phyloP scores from a whole-genome alignment of 192 early-diverging fungal species.

The Linnemannia zychae region DNA sequence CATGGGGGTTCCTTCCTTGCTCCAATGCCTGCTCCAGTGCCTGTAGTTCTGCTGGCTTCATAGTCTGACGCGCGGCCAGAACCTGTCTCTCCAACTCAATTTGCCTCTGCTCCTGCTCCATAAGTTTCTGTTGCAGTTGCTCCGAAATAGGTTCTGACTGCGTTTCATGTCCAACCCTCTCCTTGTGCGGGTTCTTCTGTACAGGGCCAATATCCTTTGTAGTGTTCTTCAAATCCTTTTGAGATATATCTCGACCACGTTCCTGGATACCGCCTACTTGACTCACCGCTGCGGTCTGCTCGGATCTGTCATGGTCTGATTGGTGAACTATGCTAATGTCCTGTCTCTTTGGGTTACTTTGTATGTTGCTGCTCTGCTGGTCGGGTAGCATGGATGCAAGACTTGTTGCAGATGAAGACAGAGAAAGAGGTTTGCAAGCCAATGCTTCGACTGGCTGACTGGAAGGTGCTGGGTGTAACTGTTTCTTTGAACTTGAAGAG shows the following conservation, averaged over 20 bases:
- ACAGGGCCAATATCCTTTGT: too few relatives aligned
- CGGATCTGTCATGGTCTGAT: too few relatives aligned
- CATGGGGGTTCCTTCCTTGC: not conserved
- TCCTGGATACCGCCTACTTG: not conserved
- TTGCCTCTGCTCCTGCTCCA: not conserved
- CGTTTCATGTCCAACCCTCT: not conserved
- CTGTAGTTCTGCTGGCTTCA: constrained; percentile 4
- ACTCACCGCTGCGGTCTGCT: not conserved
- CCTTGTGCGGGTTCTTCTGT: too few relatives aligned
- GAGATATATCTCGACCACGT: not conserved
- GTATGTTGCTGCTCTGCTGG: not conserved
- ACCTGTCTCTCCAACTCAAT: not conserved
- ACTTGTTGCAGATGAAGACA: not conserved
- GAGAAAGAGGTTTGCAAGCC: not conserved
- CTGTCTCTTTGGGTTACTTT: not conserved
- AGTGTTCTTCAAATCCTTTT: not conserved
- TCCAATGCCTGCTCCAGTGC: constrained; percentile 3
- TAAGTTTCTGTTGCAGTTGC: not conserved
- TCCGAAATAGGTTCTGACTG: not conserved
- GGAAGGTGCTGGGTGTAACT: not conserved
- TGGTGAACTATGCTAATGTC: not conserved
- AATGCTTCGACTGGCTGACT: not conserved
- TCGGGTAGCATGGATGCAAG: not conserved
- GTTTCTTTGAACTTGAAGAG: not conserved
- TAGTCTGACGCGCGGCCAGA: not conserved